Conservation (phyloP, 352 stramenopile genomes). For the Pythium plurisporium region DNA sequence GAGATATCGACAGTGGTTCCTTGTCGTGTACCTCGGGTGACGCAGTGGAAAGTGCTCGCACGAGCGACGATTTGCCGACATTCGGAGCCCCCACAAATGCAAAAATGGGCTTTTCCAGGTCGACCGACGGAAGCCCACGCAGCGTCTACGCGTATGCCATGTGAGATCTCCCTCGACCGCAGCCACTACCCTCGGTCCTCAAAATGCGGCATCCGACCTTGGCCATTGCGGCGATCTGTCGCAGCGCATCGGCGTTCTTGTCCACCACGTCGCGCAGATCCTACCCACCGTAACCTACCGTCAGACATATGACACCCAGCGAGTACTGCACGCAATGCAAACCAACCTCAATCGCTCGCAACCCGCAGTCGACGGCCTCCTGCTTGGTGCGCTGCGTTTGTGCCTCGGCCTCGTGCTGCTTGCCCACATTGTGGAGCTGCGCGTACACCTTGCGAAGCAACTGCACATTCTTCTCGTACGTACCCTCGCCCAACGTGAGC, state of each 20-base stretch:
- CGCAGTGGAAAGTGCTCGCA: slow-evolving; percentile 72
- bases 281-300: not conserved
- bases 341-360: slow-evolving; percentile 69
- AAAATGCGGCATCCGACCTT: slow-evolving; percentile 15
- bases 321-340: not conserved
- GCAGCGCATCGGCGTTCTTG: slow-evolving; percentile 23
- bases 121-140: slow-evolving; percentile 68
- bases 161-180: no score
- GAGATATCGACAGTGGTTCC: no score
- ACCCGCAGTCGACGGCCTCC: slow-evolving; percentile 65
- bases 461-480: slow-evolving; percentile 75
- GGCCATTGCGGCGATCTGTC: slow-evolving; percentile 26
- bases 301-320: no score
- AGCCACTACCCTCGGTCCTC: no score
- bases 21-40: slow-evolving; percentile 59
- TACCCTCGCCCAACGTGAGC: slow-evolving; percentile 66
- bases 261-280: slow-evolving; percentile 22
- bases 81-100: slow-evolving; percentile 82
- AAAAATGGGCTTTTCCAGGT: slow-evolving; percentile 80
- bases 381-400: slow-evolving; percentile 74
- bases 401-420: slow-evolving; percentile 61
- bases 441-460: slow-evolving; percentile 73
- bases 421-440: slow-evolving; percentile 68
- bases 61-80: slow-evolving; percentile 83
- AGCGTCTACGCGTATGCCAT: slow-evolving; percentile 49